Evolutionary conservation across 768 basidiomycete species (phyloP), one percentile per base, ranked within the genome.

Genomic region (Calvatia gigantea): DNA sequence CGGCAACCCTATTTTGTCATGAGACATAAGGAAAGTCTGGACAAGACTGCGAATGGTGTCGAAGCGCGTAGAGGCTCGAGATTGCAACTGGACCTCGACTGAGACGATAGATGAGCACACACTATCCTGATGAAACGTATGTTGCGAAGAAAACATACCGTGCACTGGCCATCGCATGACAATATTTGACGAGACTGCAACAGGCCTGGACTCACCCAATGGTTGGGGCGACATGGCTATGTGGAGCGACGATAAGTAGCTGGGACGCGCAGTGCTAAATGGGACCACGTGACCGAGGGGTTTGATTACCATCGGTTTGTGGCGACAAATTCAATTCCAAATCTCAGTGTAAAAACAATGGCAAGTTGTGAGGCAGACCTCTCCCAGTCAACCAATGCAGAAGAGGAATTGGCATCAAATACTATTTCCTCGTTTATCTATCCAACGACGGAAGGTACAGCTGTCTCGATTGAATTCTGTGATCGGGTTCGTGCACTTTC

Each of bases 381-480:
- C 17, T 21, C 56, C 6, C n/a, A n/a, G n/a, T n/a, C n/a, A n/a
- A 41, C 38, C 19, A 17, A 43, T 27, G 49, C 54, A 21, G 4
- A 42, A 53, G 14, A 21, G 11, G 5, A 27, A 14, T 9, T 39
- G 4, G 15, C 51, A 32, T 2, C 54, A 6, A 25, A 59, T 29
- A 51, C 57, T 17, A 51, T 67, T 6, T 61, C 78, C 0, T 79
- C 79, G 0, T 88, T 89, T 64, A 67, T 79, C 8, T 79, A 81
- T 54, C 87, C 86, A 2, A 68, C 66, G 6, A 71, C 76, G 33
- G 60, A 65, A 6, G 60, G 64, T 15, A 69, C 89, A 2, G 80
- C 80, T 27, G 72, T 96, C n/a, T 80, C 80, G 6, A 89, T 98
- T 59, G 94, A 98, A 69, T 98, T 93, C 66, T 98, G 94, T 69